A percentile compares a stretch with the other conserved stretches of the same genome.
Conservation (phyloP, 2,329 filamentous ascomycete genomes). For the Trichophyton schoenleinii region DNA sequence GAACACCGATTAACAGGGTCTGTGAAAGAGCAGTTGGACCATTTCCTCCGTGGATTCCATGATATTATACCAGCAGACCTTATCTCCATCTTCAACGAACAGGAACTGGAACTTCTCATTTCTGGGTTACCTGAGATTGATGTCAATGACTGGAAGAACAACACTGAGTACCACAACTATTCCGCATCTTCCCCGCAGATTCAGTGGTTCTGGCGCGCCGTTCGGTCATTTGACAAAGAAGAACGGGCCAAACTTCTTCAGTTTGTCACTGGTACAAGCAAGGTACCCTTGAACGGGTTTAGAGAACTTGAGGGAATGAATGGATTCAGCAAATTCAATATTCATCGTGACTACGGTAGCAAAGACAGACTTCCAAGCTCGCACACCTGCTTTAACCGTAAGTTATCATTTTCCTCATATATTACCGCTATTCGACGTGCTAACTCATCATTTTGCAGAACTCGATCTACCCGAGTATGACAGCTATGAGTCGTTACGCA, state of each 20-base stretch:
- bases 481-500: constrained; percentile 78
- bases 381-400: constrained; percentile 98
- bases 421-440: neutral
- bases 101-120: constrained; percentile 90
- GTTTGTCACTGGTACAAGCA: constrained; percentile 96
- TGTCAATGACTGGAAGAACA: constrained; percentile 97
- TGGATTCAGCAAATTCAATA: constrained; percentile 94
- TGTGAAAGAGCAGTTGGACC: constrained; percentile 84
- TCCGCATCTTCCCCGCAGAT: constrained; percentile 87
- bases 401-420: constrained; percentile 34
- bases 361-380: constrained; percentile 92
- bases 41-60: constrained; percentile 92
- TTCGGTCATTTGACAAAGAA: constrained; percentile 96
- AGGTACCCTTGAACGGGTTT: constrained; percentile 96
- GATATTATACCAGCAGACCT: constrained; percentile 93
- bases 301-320: constrained; percentile 99
- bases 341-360: constrained; percentile 92
- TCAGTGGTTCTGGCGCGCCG: constrained; percentile 98
- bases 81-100: constrained; percentile 95
- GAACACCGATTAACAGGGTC: constrained; percentile 87
- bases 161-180: constrained; percentile 98
- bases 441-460: constrained; percentile 47
- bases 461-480: constrained; percentile 98
- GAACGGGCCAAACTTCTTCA: constrained; percentile 93
- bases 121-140: constrained; percentile 96